Evolutionary conservation across 352 stramenopile genomes (phyloP).

Genomic region (Phytophthora foliorum): DNA sequence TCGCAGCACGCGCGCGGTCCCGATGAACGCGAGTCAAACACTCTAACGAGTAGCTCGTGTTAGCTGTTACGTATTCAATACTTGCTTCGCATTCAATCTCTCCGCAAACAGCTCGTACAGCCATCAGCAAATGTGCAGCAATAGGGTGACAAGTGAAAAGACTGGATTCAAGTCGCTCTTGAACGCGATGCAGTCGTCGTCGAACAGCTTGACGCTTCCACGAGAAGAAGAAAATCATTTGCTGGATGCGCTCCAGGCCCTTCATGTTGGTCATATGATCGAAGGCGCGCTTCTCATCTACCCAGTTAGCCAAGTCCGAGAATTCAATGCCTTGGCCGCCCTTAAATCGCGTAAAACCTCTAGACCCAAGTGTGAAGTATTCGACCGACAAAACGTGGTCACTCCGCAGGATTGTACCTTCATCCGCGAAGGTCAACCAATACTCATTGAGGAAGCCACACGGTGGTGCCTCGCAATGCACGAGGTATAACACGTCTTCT

Average conservation of each 20-base stretch:
- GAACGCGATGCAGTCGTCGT: constrained; percentile 49
- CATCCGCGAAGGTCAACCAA: constrained; percentile 63
- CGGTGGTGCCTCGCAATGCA: constrained; percentile 48
- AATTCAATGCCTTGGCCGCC: constrained; percentile 57
- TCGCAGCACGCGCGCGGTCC: constrained; percentile 22
- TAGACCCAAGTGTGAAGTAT: constrained; percentile 69
- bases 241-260: constrained; percentile 68
- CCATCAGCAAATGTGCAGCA: constrained; percentile 44
- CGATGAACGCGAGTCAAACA: constrained; percentile 22
- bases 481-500: constrained; percentile 69
- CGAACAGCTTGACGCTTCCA: constrained; percentile 72
- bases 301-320: constrained; percentile 57
- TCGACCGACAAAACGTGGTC: constrained; percentile 25
- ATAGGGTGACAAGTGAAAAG: constrained; percentile 63
- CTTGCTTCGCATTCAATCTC: constrained; percentile 32
- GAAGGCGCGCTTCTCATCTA: constrained; percentile 79
- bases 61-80: constrained; percentile 12
- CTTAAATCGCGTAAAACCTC: constrained; percentile 67
- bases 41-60: constrained; percentile 34
- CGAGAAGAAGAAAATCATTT: constrained; percentile 80
- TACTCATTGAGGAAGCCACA: constrained; percentile 78
- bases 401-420: constrained; percentile 33
- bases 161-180: constrained; percentile 48
- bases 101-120: constrained; percentile 32
- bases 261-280: constrained; percentile 79